phyloP scores from a whole-genome alignment of 768 basidiomycete species.

The Amanita subjunquillea region DNA sequence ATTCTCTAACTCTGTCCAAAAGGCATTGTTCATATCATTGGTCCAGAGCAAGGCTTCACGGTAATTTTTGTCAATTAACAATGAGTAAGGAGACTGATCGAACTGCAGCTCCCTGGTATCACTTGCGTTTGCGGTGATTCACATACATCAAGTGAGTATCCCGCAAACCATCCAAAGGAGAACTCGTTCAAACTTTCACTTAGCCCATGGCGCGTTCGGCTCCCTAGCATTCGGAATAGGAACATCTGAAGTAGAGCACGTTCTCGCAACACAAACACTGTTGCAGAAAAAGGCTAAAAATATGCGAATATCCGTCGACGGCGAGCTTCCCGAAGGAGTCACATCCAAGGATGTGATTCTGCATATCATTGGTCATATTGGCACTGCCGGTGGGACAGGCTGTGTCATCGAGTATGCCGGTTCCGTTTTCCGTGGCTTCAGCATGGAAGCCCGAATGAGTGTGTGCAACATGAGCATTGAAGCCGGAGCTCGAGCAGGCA shows the following conservation, averaged over 20 bases:
- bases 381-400: slow-evolving; percentile 92
- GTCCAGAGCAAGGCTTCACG: slow-evolving; percentile 91
- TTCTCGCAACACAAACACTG: slow-evolving; percentile 85
- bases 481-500: slow-evolving; percentile 85
- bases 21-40: slow-evolving; percentile 82
- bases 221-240: slow-evolving; percentile 91
- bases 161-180: not conserved
- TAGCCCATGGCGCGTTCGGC: slow-evolving; percentile 88
- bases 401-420: slow-evolving; percentile 87
- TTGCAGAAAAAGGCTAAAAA: slow-evolving; percentile 85
- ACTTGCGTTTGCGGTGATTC: slow-evolving; percentile 90
- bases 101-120: slow-evolving; percentile 53
- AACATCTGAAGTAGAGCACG: slow-evolving; percentile 91
- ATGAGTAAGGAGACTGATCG: slow-evolving; percentile 4
- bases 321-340: slow-evolving; percentile 70
- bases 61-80: slow-evolving; percentile 21
- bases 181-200: slow-evolving; percentile 2
- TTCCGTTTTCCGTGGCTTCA: slow-evolving; percentile 74
- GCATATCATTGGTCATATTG: slow-evolving; percentile 84
- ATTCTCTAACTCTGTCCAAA: not conserved
- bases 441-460: slow-evolving; percentile 88
- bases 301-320: slow-evolving; percentile 87
- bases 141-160: slow-evolving; percentile 73
- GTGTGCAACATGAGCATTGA: slow-evolving; percentile 96
- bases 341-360: slow-evolving; percentile 87